A percentile compares a stretch with the other conserved stretches of the same genome.
phyloP scores from a whole-genome alignment of 495 filamentous ascomycete genomes.

The Penicillium desertorum region DNA sequence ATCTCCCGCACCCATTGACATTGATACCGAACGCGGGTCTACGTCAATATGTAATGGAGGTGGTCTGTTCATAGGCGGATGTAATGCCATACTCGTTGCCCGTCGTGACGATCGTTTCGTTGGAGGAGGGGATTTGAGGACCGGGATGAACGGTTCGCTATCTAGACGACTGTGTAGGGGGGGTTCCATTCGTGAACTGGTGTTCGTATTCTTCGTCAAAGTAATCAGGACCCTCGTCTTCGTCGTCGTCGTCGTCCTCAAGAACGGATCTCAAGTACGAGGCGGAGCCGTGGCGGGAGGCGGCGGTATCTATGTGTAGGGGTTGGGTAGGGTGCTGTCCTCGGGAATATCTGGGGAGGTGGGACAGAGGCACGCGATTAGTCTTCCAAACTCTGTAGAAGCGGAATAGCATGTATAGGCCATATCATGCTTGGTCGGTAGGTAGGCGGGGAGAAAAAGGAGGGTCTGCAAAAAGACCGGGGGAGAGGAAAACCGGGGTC shows the following conservation, averaged over 20 bases:
- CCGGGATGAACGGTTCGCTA: slow-evolving; percentile 50
- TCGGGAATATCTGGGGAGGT: slow-evolving; percentile 40
- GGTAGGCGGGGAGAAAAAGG: slow-evolving; percentile 15
- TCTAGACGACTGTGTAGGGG: slow-evolving; percentile 46
- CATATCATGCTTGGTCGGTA: slow-evolving; percentile 19
- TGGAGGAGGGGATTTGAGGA: slow-evolving; percentile 41
- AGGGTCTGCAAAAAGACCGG: slow-evolving; percentile 8
- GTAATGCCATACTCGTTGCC: slow-evolving; percentile 47
- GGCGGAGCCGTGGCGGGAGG: slow-evolving; percentile 21
- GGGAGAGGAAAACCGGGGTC: slow-evolving; percentile 9
- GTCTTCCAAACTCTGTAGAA: slow-evolving; percentile 27
- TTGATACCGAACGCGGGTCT: slow-evolving; percentile 34
- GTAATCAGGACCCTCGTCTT: slow-evolving; percentile 34
- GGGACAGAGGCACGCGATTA: slow-evolving; percentile 32
- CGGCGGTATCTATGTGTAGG: slow-evolving; percentile 42
- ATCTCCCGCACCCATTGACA: slow-evolving; percentile 34
- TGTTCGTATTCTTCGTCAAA: slow-evolving; percentile 34
- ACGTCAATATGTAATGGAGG: slow-evolving; percentile 45
- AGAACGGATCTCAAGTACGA: slow-evolving; percentile 24
- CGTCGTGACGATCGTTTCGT: slow-evolving; percentile 27
- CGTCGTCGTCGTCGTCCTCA: slow-evolving; percentile 29
- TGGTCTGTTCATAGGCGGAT: slow-evolving; percentile 37
- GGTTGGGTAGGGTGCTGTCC: slow-evolving; percentile 33
- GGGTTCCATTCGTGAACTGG: slow-evolving; percentile 47
- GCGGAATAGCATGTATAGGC: slow-evolving; percentile 25